These are phyloP conservation scores for Suillus paluster DNA, from an alignment of 768 basidiomycete species.

Conservation along the genomic window DNA sequence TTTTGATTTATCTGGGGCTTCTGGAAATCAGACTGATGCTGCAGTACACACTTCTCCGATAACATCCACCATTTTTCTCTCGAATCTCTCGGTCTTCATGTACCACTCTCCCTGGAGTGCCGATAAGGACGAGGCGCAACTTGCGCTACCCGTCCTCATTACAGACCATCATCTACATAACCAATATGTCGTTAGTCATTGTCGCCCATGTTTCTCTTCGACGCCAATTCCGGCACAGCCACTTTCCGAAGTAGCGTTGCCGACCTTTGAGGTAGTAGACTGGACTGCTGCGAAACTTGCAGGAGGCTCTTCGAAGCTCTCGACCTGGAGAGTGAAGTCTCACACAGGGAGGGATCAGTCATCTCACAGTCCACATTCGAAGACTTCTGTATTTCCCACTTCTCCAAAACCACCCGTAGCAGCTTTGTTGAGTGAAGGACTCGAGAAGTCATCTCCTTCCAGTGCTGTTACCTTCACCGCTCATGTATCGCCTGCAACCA, in stretches of 20 bases:
- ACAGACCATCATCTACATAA: conserved; percentile 68
- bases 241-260: conserved; percentile 41
- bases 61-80: conserved; percentile 22
- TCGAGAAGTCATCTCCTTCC: conserved; percentile 14
- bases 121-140: conserved; percentile 20
- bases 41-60: conserved; percentile 5
- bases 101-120: conserved; percentile 37
- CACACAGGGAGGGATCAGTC: conserved; percentile 20
- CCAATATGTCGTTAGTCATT: conserved; percentile 55
- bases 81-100: conserved; percentile 63
- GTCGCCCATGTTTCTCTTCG: conserved; percentile 42
- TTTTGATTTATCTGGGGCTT: conserved; percentile 22
- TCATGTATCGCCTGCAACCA: conserved; percentile 4
- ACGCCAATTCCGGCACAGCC: conserved; percentile 16
- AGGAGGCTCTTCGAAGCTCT: conserved; percentile 54
- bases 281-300: conserved; percentile 57
- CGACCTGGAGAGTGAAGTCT: conserved; percentile 61
- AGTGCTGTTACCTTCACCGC: conserved; percentile 26
- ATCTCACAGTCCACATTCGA: conserved; percentile 23
- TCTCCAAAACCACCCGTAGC: conserved; percentile 22
- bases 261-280: conserved; percentile 61
- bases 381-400: conserved; percentile 18
- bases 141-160: conserved; percentile 70
- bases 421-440: conserved; percentile 21
- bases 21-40: conserved; percentile 11